Evolutionary conservation across 108 stramenopile species (phyloP).

Genomic region (Chaetoceros muelleri): DNA sequence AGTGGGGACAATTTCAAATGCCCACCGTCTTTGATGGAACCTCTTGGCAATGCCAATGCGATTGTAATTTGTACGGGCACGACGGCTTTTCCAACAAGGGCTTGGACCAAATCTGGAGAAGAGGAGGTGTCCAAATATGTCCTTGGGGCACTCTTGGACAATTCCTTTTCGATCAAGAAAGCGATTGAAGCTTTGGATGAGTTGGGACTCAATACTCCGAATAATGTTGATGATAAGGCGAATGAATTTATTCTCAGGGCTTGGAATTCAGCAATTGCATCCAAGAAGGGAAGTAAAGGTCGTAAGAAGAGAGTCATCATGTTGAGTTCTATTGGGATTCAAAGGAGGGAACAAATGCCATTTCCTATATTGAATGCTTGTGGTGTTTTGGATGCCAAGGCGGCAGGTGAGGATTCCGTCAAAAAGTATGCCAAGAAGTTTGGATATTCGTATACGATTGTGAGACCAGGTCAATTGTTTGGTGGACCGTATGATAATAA

Average conservation of each 20-base stretch:
- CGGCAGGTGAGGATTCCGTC: constrained; percentile 43
- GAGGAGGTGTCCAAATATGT: constrained; percentile 11
- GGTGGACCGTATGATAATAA: constrained; percentile 60
- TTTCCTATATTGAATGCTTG: constrained; percentile 65
- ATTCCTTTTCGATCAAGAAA: constrained; percentile 14
- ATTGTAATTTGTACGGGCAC: constrained; percentile 57
- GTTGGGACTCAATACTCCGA: constrained; percentile 49
- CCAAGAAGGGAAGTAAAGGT: constrained; percentile 6
- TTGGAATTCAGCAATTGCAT: too few relatives aligned
- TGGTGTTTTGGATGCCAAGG: constrained; percentile 68
- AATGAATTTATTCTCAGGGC: constrained; percentile 25
- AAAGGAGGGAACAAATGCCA: constrained; percentile 44
- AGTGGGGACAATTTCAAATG: too few relatives aligned
- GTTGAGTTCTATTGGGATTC: constrained; percentile 49
- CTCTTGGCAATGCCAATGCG: constrained; percentile 25
- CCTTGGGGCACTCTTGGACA: constrained; percentile 12
- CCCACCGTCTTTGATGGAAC: constrained; percentile 8
- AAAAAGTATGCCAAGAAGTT: constrained; percentile 10
- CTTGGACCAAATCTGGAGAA: constrained; percentile 32
- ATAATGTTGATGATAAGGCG: constrained; percentile 41
- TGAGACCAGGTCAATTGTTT: constrained; percentile 50
- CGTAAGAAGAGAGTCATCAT: constrained; percentile 25
- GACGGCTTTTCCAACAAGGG: constrained; percentile 51
- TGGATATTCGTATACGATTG: constrained; percentile 31
- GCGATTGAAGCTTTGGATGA: constrained; percentile 14